Percentiles rank a stretch among this genome's conserved stretches.
Evolutionary conservation across 1,284 basidiomycete genomes (phyloP).

Genomic region (Rhodotorula glutinis): DNA sequence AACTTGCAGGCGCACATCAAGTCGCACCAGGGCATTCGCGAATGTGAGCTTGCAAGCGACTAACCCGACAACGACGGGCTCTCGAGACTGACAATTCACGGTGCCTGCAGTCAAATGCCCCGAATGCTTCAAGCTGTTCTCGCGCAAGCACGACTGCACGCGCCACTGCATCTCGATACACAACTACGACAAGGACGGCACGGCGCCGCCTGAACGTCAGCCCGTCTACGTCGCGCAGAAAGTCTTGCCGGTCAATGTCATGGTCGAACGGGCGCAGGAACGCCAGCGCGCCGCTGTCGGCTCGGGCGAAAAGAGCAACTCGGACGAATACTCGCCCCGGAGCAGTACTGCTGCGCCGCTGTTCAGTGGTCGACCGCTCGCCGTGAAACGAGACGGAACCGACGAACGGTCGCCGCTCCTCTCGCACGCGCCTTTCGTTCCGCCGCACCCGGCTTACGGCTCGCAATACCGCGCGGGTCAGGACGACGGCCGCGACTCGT

Average conservation of each 20-base stretch:
- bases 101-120: slow-evolving; percentile 40
- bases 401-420: no score
- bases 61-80: no score
- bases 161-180: slow-evolving; percentile 40
- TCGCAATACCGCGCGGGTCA: neutral
- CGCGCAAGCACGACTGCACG: slow-evolving; percentile 37
- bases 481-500: neutral
- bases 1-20: slow-evolving; percentile 39
- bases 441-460: neutral
- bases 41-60: slow-evolving; percentile 26
- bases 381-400: neutral
- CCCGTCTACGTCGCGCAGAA: slow-evolving; percentile 7
- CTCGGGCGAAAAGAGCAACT: no score
- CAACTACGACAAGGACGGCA: slow-evolving; percentile 25
- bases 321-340: neutral
- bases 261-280: slow-evolving; percentile 3
- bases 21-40: slow-evolving; percentile 37
- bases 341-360: neutral
- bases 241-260: slow-evolving; percentile 1
- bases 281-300: neutral
- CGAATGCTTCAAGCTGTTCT: slow-evolving; percentile 38
- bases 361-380: slow-evolving; percentile 4
- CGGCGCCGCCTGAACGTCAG: neutral
- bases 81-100: no score
- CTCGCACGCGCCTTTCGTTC: neutral